Percentiles rank a stretch among this genome's conserved stretches.
Conservation (phyloP, 2,329 filamentous ascomycete genomes). For the Fusarium torulosum region DNA sequence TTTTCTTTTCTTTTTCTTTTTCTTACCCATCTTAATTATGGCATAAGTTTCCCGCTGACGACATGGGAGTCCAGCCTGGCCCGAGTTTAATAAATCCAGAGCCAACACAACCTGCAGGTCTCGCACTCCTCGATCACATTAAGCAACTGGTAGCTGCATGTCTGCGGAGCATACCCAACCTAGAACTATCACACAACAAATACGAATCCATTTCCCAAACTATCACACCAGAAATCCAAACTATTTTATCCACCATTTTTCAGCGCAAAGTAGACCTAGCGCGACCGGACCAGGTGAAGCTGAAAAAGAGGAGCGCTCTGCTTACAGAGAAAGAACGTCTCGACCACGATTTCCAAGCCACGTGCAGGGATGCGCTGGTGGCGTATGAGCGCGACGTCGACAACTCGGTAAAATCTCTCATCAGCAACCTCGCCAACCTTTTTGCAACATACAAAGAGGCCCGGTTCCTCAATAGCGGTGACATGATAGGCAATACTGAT, state of each 20-base stretch:
- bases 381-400: constrained; percentile 18
- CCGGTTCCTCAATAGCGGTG: not conserved
- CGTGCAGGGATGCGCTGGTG: constrained; percentile 12
- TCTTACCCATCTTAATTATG: not conserved
- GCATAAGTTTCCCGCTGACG: not conserved
- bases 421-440: constrained; percentile 9
- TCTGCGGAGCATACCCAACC: not conserved
- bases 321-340: not conserved
- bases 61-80: not conserved
- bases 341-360: constrained; percentile 10
- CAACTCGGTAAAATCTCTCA: constrained; percentile 13
- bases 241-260: not conserved
- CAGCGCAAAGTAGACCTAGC: not conserved
- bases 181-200: not conserved
- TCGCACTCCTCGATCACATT: constrained; percentile 4
- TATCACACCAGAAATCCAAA: not conserved
- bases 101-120: not conserved
- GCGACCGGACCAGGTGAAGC: not conserved
- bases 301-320: not conserved
- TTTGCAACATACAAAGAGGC: not conserved
- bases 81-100: not conserved
- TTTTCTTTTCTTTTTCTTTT: no score
- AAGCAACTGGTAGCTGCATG: constrained; percentile 9
- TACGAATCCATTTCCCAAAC: not conserved
- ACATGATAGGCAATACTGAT: not conserved